Conservation (phyloP, 176 grass and related monocot genomes). For the Chrysopogon serrulatus region DNA sequence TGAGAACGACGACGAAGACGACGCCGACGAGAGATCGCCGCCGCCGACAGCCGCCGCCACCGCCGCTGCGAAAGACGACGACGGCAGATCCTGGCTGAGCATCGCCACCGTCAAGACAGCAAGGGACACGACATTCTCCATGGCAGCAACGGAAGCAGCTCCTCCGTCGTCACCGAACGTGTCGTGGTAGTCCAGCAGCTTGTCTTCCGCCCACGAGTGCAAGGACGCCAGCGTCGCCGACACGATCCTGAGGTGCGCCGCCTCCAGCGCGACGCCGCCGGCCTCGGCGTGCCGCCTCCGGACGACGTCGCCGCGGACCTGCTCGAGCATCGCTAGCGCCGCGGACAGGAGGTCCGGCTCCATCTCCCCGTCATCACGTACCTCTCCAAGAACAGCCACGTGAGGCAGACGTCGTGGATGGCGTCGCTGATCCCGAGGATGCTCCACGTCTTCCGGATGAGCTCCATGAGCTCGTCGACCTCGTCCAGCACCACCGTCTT, state of each 20-base stretch:
- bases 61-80: background rate
- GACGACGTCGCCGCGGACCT: slow-evolving; percentile 36
- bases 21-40: background rate
- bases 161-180: slow-evolving; percentile 17
- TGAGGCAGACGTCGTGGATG: slow-evolving; percentile 65
- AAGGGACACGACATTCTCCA: slow-evolving; percentile 53
- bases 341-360: slow-evolving; percentile 52
- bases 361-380: slow-evolving; percentile 52
- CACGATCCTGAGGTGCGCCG: slow-evolving; percentile 46
- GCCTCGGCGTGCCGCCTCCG: background rate
- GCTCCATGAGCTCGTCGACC: slow-evolving; percentile 67
- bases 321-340: slow-evolving; percentile 49
- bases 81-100: slow-evolving; percentile 35
- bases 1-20: background rate
- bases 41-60: background rate
- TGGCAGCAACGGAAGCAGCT: background rate
- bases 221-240: slow-evolving; percentile 41
- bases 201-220: slow-evolving; percentile 54
- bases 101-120: slow-evolving; percentile 36
- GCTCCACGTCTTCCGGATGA: slow-evolving; percentile 62
- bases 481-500: slow-evolving; percentile 65
- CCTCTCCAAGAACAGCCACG: slow-evolving; percentile 66
- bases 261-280: slow-evolving; percentile 20
- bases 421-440: slow-evolving; percentile 46
- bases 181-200: slow-evolving; percentile 62